A percentile compares a stretch with the other conserved stretches of the same genome.
Evolutionary conservation across 73 alveolate genomes (phyloP).

Genomic region (Tetrahymena thermophila): DNA sequence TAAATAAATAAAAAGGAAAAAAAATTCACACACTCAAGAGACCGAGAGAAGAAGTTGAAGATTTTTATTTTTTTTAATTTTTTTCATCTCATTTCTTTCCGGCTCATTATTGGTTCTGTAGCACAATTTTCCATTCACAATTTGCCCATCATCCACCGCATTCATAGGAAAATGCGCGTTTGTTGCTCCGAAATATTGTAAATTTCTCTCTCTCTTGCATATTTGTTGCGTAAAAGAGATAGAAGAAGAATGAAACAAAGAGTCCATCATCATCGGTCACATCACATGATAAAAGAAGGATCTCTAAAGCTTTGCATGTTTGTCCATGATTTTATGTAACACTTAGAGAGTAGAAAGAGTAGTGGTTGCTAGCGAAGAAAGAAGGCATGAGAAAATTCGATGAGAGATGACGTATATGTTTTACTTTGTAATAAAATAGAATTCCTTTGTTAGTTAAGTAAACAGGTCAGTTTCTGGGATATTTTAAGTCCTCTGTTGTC

Average conservation of each 20-base stretch:
- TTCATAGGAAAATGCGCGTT: neutral
- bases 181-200: neutral
- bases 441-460: neutral
- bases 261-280: neutral
- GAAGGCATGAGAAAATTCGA: neutral
- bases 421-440: neutral
- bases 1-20: neutral
- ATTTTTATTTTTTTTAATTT: neutral
- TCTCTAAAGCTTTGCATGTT: neutral
- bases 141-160: neutral
- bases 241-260: neutral
- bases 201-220: neutral
- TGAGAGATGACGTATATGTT: neutral
- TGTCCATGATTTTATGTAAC: neutral
- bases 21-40: neutral
- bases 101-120: neutral
- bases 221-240: neutral
- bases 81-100: neutral
- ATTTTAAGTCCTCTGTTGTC: neutral
- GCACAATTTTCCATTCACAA: neutral
- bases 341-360: neutral
- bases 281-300: neutral
- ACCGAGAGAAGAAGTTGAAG: constrained; percentile 2
- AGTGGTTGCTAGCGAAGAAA: neutral
- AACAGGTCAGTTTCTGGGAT: neutral